phyloP scores from a whole-genome alignment of 371 early-diverging fungal species.

The Lichtheimia ornata region DNA sequence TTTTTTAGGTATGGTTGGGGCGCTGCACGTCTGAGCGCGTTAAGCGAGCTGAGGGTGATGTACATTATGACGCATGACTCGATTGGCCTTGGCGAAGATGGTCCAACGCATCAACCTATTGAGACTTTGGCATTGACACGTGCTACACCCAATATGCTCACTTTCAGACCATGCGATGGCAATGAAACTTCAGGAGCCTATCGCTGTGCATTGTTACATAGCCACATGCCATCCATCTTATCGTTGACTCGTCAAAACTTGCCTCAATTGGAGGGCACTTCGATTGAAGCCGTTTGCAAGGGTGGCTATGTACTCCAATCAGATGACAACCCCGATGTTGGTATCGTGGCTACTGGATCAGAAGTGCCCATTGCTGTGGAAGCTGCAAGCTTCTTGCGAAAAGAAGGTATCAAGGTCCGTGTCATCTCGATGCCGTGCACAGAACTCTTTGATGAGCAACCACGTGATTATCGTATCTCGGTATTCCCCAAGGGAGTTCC shows the following conservation, averaged over 20 bases:
- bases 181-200: slow-evolving; percentile 95
- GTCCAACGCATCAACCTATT: slow-evolving; percentile 99
- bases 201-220: slow-evolving; percentile 73
- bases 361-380: slow-evolving; percentile 92
- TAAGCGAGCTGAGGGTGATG: slow-evolving; percentile 85
- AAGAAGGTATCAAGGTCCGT: slow-evolving; percentile 64
- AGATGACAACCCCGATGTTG: slow-evolving; percentile 60
- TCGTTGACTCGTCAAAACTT: slow-evolving; percentile 95
- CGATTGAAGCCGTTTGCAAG: slow-evolving; percentile 74
- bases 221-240: slow-evolving; percentile 83
- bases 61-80: slow-evolving; percentile 99
- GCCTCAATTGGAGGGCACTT: slow-evolving; percentile 86
- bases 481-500: slow-evolving; percentile 86
- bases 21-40: too few species aligned
- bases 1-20: slow-evolving; percentile 67
- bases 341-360: slow-evolving; percentile 94
- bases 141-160: slow-evolving; percentile 92
- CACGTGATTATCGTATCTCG: slow-evolving; percentile 78
- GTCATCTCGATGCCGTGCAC: slow-evolving; percentile 97
- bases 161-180: slow-evolving; percentile 96
- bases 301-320: slow-evolving; percentile 82
- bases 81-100: slow-evolving; percentile 98
- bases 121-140: slow-evolving; percentile 96
- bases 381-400: slow-evolving; percentile 72
- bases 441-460: slow-evolving; percentile 94